A percentile compares a stretch with the other conserved stretches of the same genome.
phyloP scores from a whole-genome alignment of 192 early-diverging fungal species.

The Backusella parvicylindrica region DNA sequence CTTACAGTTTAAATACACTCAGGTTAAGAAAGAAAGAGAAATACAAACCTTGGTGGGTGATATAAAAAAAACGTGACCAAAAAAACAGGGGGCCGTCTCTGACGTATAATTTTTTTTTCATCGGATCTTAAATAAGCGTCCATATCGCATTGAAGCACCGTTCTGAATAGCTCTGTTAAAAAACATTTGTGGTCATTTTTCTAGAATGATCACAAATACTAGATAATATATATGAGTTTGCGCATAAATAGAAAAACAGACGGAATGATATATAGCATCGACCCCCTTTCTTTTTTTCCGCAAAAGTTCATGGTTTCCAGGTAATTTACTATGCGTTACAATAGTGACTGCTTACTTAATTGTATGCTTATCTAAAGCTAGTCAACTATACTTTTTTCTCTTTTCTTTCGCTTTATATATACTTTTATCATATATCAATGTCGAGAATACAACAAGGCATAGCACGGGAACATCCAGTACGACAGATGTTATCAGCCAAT shows the following conservation, averaged over 20 bases:
- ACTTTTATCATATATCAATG: neutral
- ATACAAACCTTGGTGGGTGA: neutral
- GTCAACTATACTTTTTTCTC: neutral
- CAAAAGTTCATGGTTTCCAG: too few relatives aligned
- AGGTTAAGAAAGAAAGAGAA: neutral
- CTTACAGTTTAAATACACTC: constrained; percentile 1
- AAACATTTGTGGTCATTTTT: too few relatives aligned
- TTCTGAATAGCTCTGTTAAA: too few relatives aligned
- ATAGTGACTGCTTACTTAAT: neutral
- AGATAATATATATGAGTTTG: too few relatives aligned
- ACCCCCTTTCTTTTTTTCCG: too few relatives aligned
- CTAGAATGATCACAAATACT: too few relatives aligned
- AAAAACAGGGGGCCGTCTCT: constrained; percentile 7
- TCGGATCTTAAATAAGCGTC: neutral
- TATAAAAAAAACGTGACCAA: constrained; percentile 5
- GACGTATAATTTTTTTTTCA: neutral
- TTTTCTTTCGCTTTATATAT: neutral
- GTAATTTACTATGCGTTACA: neutral
- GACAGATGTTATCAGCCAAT: neutral
- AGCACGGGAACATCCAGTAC: neutral
- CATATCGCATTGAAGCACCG: neutral
- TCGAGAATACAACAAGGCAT: neutral
- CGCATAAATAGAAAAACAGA: too few relatives aligned
- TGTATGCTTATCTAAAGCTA: neutral
- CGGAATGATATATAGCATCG: too few relatives aligned